Evolutionary conservation across 441 rosid species (phyloP).

Genomic region (Metrosideros polymorpha): DNA sequence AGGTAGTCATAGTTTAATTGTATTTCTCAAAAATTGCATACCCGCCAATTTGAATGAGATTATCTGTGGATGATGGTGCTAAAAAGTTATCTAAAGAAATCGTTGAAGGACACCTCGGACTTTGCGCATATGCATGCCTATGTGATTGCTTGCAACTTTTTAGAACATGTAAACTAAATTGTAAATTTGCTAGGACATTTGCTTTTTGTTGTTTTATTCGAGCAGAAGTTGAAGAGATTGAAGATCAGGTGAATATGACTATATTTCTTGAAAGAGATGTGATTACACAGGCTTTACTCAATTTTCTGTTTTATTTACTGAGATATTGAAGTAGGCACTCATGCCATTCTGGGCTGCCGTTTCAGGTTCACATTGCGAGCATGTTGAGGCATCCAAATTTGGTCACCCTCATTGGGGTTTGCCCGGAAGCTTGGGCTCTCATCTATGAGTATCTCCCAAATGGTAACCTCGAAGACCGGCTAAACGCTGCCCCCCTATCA

Average conservation of each 20-base stretch:
- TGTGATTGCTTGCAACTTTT: not conserved
- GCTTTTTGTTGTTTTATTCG: not conserved
- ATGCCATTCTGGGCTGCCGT: not conserved
- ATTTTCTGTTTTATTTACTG: not conserved
- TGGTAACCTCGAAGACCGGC: slow-evolving; percentile 5
- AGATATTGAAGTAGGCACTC: not conserved
- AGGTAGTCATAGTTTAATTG: not conserved
- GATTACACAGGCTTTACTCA: not conserved
- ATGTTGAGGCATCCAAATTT: slow-evolving; percentile 11
- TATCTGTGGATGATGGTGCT: not conserved
- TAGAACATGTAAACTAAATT: not conserved
- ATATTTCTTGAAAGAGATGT: not conserved
- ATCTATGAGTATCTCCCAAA: slow-evolving; percentile 6
- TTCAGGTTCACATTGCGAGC: not conserved
- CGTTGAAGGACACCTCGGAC: not conserved
- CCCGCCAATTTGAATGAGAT: not conserved
- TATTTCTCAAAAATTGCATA: not conserved
- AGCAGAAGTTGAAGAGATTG: not conserved
- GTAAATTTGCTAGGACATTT: not conserved
- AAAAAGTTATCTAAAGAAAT: not conserved
- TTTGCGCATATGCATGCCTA: not conserved
- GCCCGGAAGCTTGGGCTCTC: not conserved
- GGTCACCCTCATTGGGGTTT: slow-evolving; percentile 2
- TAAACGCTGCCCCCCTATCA: not conserved
- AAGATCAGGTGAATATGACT: not conserved